These are phyloP conservation scores for Nevesoporus exiguus DNA, from an alignment of 768 basidiomycete genomes.

Conservation along the genomic window DNA sequence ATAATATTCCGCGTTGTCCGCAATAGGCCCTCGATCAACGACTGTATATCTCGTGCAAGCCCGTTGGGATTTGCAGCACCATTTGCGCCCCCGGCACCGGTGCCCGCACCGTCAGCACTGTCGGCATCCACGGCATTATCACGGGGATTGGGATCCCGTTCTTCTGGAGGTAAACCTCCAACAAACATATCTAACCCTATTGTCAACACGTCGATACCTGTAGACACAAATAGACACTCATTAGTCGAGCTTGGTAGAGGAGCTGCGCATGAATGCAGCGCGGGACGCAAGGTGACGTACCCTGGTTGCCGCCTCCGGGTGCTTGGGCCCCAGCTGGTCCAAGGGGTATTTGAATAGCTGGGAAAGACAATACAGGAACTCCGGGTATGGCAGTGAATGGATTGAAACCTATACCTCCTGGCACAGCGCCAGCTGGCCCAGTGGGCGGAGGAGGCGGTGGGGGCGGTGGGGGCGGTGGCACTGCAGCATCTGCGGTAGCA, in stretches of 20 bases:
- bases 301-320: conserved; percentile 18
- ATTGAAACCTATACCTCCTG: conserved; percentile 14
- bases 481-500: not conserved
- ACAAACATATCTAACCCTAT: conserved; percentile 43
- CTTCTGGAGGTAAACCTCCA: conserved; percentile 15
- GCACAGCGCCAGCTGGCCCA: conserved; percentile 8
- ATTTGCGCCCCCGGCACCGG: conserved; percentile 16
- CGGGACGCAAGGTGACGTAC: conserved; percentile 8
- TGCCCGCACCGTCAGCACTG: not conserved
- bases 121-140: conserved; percentile 7
- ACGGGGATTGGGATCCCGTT: conserved; percentile 7
- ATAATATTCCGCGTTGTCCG: conserved; percentile 26
- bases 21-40: conserved; percentile 26
- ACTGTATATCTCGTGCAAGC: conserved; percentile 22
- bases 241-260: conserved; percentile 20
- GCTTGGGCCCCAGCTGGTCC: conserved; percentile 8
- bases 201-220: conserved; percentile 31
- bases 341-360: conserved; percentile 25
- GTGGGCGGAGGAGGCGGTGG: not conserved
- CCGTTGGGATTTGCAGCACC: conserved; percentile 18
- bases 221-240: conserved; percentile 4
- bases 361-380: conserved; percentile 27
- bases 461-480: conserved; percentile 1
- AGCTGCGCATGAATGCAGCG: conserved; percentile 7
- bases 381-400: conserved; percentile 21